These are phyloP conservation scores for Protomyces inouyei DNA, from an alignment of 1,139 yeast genomes.

Conservation along the genomic window DNA sequence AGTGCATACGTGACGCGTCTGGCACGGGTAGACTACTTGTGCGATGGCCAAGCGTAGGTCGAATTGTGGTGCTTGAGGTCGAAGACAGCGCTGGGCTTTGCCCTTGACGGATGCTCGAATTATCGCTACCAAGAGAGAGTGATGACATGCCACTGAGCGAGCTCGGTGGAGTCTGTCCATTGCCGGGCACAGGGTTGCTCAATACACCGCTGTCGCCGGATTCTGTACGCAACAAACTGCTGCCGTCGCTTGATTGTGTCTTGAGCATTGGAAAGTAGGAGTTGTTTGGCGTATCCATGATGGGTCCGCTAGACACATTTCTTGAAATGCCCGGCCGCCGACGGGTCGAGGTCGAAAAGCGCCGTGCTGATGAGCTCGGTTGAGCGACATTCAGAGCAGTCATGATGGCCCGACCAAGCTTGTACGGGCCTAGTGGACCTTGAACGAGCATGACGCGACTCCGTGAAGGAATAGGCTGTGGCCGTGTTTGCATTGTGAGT, in stretches of 20 bases:
- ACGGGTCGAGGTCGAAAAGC: not conserved
- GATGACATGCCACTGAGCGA: not conserved
- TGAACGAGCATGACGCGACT: not conserved
- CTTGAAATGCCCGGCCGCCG: not conserved
- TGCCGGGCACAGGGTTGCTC: not conserved
- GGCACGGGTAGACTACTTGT: not conserved
- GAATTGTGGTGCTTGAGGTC: not conserved
- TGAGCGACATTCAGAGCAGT: not conserved
- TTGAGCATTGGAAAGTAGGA: not conserved
- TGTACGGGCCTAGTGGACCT: slow-evolving; percentile 8
- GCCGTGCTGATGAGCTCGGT: not conserved
- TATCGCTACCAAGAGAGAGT: not conserved
- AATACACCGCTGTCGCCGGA: not conserved
- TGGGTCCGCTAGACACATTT: not conserved
- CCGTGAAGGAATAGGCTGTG: not conserved
- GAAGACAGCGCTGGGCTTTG: not conserved
- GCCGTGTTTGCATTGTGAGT: not conserved
- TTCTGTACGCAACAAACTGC: not conserved
- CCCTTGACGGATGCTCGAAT: not conserved
- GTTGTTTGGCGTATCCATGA: not conserved
- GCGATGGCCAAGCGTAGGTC: not conserved
- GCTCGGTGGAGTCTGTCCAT: not conserved
- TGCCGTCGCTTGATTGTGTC: not conserved
- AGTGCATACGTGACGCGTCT: not conserved
- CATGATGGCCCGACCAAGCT: slow-evolving; percentile 12